These are phyloP conservation scores for Diaporthe nobilis DNA, from an alignment of 2,329 filamentous ascomycete species.

Conservation along the genomic window DNA sequence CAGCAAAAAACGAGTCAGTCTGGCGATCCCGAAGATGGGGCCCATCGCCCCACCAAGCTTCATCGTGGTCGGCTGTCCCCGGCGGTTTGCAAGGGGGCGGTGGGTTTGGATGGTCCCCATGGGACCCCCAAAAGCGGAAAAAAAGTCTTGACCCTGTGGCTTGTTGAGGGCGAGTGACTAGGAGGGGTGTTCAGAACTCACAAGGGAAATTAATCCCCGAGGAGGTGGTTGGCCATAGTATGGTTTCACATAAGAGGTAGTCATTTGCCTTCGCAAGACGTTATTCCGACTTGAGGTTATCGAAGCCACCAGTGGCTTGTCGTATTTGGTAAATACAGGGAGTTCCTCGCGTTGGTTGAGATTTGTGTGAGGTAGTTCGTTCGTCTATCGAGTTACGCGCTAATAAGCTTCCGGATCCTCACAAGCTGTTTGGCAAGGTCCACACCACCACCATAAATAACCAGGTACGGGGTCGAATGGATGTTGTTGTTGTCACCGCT, in stretches of 20 bases:
- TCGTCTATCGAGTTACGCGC: slow-evolving; percentile 1
- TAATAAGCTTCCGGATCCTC: slow-evolving; percentile 18
- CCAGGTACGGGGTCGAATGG: neutral
- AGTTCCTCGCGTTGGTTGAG: neutral
- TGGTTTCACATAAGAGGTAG: neutral
- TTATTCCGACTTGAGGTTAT: neutral
- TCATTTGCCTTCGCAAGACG: neutral
- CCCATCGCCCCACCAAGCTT: slow-evolving; percentile 18
- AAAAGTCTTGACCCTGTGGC: slow-evolving; percentile 11
- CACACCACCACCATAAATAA: slow-evolving; percentile 27
- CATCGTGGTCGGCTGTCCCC: slow-evolving; percentile 35
- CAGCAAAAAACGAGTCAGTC: slow-evolving; percentile 27
- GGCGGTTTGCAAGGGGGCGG: slow-evolving; percentile 34
- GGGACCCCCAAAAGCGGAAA: slow-evolving; percentile 20
- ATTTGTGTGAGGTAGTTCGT: neutral
- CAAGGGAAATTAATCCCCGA: neutral
- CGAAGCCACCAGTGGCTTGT: neutral
- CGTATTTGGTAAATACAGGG: too few relatives aligned
- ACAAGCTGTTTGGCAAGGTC: slow-evolving; percentile 8
- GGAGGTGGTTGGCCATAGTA: neutral
- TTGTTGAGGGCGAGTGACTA: neutral
- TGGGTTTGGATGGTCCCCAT: slow-evolving; percentile 12
- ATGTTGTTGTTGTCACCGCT: slow-evolving; percentile 21
- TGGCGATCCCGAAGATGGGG: slow-evolving; percentile 33
- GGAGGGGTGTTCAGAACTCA: neutral